These are phyloP conservation scores for Neoboletus brunneissimus DNA, from an alignment of 768 basidiomycete species.

Conservation along the genomic window DNA sequence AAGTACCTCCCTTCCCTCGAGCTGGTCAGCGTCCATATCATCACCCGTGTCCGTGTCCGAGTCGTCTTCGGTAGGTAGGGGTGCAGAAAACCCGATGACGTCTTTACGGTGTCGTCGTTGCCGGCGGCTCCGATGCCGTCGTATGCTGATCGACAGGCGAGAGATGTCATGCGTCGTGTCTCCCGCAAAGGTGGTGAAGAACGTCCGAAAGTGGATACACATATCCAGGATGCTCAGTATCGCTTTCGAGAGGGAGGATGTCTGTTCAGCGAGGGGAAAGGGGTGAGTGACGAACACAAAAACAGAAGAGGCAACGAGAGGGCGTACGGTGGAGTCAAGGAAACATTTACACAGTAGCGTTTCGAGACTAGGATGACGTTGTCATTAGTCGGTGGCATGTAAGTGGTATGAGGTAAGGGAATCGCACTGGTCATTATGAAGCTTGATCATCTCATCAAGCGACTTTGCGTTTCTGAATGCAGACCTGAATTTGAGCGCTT, in stretches of 20 bases:
- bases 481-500: slow-evolving; percentile 58
- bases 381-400: background rate
- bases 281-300: background rate
- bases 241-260: slow-evolving; percentile 59
- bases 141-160: slow-evolving; percentile 49
- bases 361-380: slow-evolving; percentile 45
- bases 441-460: slow-evolving; percentile 70
- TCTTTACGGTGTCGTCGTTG: slow-evolving; percentile 53
- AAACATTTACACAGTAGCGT: slow-evolving; percentile 62
- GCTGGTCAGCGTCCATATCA: slow-evolving; percentile 20
- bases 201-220: slow-evolving; percentile 64
- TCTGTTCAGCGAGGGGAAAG: slow-evolving; percentile 38
- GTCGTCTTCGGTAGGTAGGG: slow-evolving; percentile 33
- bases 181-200: slow-evolving; percentile 59
- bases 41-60: slow-evolving; percentile 37
- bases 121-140: slow-evolving; percentile 61
- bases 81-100: slow-evolving; percentile 58
- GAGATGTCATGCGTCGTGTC: slow-evolving; percentile 58
- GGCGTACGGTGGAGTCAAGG: slow-evolving; percentile 55
- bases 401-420: background rate
- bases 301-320: background rate
- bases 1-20: slow-evolving; percentile 10
- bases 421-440: slow-evolving; percentile 70
- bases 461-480: slow-evolving; percentile 53
- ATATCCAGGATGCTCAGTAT: slow-evolving; percentile 73